phyloP scores from a whole-genome alignment of 2,329 filamentous ascomycete species.

The Nectriaceae sp. region DNA sequence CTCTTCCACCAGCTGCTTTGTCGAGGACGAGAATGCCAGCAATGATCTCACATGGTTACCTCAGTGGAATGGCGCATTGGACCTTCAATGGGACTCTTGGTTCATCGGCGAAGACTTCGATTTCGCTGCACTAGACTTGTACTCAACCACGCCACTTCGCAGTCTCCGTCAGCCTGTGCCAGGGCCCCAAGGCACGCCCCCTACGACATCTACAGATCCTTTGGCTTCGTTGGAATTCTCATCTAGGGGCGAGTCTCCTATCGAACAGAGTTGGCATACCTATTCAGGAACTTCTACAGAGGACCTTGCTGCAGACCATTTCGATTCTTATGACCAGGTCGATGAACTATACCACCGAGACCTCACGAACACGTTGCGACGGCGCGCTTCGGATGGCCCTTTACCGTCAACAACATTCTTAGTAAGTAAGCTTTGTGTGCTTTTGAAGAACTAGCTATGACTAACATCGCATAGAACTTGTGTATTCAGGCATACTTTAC shows the following conservation, averaged over 20 bases:
- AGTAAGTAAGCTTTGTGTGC: too few species aligned
- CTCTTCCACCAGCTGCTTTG: too few species aligned
- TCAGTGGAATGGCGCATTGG: too few species aligned
- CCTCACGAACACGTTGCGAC: neutral
- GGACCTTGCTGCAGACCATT: neutral
- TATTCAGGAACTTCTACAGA: neutral
- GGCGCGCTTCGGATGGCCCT: neutral
- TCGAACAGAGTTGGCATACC: neutral
- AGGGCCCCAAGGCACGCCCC: too few species aligned
- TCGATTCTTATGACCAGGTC: neutral
- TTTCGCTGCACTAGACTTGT: neutral
- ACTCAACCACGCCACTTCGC: too few species aligned
- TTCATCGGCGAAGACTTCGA: neutral
- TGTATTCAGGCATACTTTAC: neutral
- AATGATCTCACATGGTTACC: too few species aligned
- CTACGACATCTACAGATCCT: too few species aligned
- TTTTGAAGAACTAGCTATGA: too few species aligned
- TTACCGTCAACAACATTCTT: neutral
- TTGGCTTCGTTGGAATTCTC: neutral
- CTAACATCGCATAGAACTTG: too few species aligned
- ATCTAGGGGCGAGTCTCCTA: neutral
- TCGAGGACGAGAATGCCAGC: too few species aligned
- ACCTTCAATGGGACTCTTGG: neutral
- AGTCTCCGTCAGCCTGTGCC: too few species aligned
- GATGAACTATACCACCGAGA: neutral